Percentiles rank a stretch among this genome's conserved stretches.
Evolutionary conservation across 169 alveolate genomes (phyloP).

Genomic region (Cryptosporidium xiaoi): DNA sequence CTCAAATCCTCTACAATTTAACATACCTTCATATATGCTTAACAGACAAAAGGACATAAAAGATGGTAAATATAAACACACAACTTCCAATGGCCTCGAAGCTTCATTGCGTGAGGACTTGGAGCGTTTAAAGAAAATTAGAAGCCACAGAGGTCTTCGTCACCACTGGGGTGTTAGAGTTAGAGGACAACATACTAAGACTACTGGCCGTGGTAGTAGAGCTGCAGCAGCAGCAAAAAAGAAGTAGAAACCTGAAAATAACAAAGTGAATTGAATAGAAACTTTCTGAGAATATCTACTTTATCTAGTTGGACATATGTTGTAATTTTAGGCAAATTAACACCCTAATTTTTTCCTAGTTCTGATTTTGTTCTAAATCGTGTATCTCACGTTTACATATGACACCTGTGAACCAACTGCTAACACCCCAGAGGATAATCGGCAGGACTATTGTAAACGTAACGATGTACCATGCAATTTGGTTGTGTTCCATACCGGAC

Average conservation of each 20-base stretch:
- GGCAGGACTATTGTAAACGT: conserved; percentile 40
- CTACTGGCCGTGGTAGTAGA: conserved; percentile 99
- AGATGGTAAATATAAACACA: conserved; percentile 95
- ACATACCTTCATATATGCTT: conserved; percentile 98
- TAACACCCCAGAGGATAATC: conserved; percentile 61
- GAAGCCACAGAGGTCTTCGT: conserved; percentile 98
- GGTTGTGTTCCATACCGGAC: conserved; percentile 62
- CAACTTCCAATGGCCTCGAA: conserved; percentile 94
- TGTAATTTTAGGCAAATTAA: neutral
- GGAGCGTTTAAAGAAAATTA: conserved; percentile 98
- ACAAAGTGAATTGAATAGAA: neutral
- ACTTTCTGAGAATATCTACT: conserved; percentile 6
- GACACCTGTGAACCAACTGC: conserved; percentile 69
- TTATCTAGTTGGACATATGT: neutral
- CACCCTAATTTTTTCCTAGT: neutral
- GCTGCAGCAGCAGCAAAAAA: conserved; percentile 97
- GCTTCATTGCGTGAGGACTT: conserved; percentile 98
- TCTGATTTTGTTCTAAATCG: conserved; percentile 10
- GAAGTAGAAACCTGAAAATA: conserved; percentile 82
- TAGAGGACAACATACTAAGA: conserved; percentile 99
- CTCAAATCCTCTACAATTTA: conserved; percentile 92
- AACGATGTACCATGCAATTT: conserved; percentile 68
- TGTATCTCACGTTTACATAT: conserved; percentile 65
- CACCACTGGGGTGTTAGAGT: conserved; percentile 98
- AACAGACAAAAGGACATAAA: conserved; percentile 96